Conservation (phyloP, 495 filamentous ascomycete genomes). For the Penicilliopsis zonata region DNA sequence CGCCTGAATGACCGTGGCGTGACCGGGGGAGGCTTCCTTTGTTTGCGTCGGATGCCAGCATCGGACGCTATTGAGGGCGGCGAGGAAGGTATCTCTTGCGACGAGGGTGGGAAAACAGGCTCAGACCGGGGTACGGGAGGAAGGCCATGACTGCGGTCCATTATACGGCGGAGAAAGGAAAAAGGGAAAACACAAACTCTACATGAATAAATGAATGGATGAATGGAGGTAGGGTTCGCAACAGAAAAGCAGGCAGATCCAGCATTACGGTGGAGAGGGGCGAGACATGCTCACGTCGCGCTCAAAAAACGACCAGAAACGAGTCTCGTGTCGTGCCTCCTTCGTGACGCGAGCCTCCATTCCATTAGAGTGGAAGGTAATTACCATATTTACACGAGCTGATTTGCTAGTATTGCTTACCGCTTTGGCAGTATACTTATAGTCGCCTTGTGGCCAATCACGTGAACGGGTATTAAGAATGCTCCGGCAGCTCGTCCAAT, state of each 20-base stretch:
- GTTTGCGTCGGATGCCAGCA: conserved; percentile 26
- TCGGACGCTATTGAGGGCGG: conserved; percentile 36
- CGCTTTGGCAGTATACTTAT: too few relatives aligned
- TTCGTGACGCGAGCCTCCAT: conserved; percentile 18
- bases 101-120: conserved; percentile 22
- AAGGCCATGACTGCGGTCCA: conserved; percentile 23
- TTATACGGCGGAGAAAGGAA: conserved; percentile 17
- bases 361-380: too few relatives aligned
- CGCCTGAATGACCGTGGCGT: conserved; percentile 64
- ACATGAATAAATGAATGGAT: conserved; percentile 6
- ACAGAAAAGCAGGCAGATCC: conserved; percentile 3
- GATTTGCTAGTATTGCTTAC: too few relatives aligned
- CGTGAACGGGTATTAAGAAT: conserved; percentile 12
- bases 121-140: conserved; percentile 31
- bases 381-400: too few relatives aligned
- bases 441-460: too few relatives aligned
- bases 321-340: conserved; percentile 15
- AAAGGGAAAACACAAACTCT: conserved; percentile 10
- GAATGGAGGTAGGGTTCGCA: conserved; percentile 1
- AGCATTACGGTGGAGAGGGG: conserved; percentile 8
- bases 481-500: neutral
- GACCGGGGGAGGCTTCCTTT: conserved; percentile 41
- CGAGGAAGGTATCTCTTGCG: conserved; percentile 31
- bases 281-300: conserved; percentile 7
- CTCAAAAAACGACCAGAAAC: conserved; percentile 4